Conservation (phyloP, 345 rosid genomes). For the Gossypium raimondii region DNA sequence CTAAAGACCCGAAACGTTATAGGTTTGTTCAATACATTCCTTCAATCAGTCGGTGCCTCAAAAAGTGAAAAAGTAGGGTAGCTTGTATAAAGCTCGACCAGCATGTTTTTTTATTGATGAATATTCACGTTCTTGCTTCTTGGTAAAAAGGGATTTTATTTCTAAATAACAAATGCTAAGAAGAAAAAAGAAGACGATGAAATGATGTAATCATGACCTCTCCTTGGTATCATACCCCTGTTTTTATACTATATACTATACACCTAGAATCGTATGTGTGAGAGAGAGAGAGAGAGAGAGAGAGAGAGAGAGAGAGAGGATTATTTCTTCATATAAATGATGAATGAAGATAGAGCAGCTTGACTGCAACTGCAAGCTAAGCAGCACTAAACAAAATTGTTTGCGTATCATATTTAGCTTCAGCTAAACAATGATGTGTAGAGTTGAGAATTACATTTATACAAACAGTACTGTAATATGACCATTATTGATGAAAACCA, state of each 20-base stretch:
- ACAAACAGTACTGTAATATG: not conserved
- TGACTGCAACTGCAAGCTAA: constrained; percentile 3
- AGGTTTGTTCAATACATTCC: not conserved
- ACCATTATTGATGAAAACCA: not conserved
- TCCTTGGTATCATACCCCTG: not conserved
- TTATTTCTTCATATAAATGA: not conserved
- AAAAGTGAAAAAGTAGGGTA: too few relatives aligned
- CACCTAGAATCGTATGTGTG: not conserved
- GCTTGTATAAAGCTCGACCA: not conserved
- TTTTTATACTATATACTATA: not conserved
- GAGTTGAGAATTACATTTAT: not conserved
- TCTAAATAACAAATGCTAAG: not conserved
- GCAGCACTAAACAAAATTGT: not conserved
- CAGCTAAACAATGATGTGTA: not conserved
- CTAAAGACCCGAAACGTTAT: too few relatives aligned
- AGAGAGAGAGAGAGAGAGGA: not conserved
- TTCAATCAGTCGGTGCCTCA: not conserved
- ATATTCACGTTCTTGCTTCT: not conserved
- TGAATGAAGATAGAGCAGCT: not conserved
- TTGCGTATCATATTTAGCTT: not conserved
- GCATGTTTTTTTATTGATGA: not conserved
- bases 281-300: not conserved
- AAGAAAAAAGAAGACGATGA: not conserved
- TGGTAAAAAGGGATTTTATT: not conserved
- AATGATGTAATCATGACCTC: constrained; percentile 2